phyloP scores from a whole-genome alignment of 768 basidiomycete species.

The Pulveroboletus sp. region DNA sequence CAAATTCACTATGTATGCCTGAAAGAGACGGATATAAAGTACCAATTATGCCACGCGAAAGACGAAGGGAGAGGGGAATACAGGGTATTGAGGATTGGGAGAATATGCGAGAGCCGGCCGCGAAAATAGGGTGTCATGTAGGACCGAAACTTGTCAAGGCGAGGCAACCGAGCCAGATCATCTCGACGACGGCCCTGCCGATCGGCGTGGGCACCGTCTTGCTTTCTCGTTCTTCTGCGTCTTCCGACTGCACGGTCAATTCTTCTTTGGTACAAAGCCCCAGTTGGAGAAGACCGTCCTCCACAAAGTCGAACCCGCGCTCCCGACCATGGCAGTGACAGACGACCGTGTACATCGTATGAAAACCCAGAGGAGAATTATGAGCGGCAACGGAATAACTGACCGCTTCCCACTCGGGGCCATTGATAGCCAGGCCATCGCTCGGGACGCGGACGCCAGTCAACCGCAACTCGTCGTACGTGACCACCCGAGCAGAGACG shows the following conservation, averaged over 20 bases:
- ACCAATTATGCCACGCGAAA: constrained; percentile 14
- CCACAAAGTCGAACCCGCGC: constrained; percentile 71
- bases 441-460: constrained; percentile 72
- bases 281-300: constrained; percentile 72
- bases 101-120: too few relatives aligned
- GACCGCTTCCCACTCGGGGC: constrained; percentile 51
- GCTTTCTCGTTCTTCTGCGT: constrained; percentile 40
- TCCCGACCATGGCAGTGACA: constrained; percentile 61
- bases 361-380: constrained; percentile 34
- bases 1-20: neutral
- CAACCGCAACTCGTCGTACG: constrained; percentile 66
- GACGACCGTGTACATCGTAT: constrained; percentile 43
- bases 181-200: constrained; percentile 48
- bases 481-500: constrained; percentile 69
- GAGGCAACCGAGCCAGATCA: constrained; percentile 53
- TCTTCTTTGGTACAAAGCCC: constrained; percentile 51
- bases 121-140: constrained; percentile 3
- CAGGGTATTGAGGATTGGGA: too few relatives aligned
- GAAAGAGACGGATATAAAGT: constrained; percentile 1
- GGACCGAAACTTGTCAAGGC: constrained; percentile 43
- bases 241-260: constrained; percentile 26
- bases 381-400: constrained; percentile 27
- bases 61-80: neutral
- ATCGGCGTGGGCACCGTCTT: constrained; percentile 43
- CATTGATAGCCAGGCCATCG: constrained; percentile 63